Conservation (phyloP, 345 rosid genomes). For the Syzygium aromaticum region DNA sequence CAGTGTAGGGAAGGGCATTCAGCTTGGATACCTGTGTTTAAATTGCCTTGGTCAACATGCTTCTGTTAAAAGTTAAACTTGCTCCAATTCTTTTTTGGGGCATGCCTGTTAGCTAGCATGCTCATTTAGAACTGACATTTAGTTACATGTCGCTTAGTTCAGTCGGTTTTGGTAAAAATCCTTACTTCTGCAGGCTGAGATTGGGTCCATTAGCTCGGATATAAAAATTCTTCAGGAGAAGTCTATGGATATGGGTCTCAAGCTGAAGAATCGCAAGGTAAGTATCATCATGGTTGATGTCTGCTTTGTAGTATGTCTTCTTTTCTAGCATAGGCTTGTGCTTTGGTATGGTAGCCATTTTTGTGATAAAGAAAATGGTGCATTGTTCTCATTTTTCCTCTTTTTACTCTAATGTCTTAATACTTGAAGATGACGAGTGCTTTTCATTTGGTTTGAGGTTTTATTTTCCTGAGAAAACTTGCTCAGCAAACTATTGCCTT, state of each 20-base stretch:
- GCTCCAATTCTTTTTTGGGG: not conserved
- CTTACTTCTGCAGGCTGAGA: slow-evolving; percentile 52
- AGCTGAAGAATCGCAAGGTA: slow-evolving; percentile 98
- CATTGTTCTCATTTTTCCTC: not conserved
- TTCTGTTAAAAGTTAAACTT: not conserved
- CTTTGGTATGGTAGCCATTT: not conserved
- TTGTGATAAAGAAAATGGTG: not conserved
- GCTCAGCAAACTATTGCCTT: not conserved
- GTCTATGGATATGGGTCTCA: slow-evolving; percentile 99
- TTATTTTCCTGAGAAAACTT: not conserved
- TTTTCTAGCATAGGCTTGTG: not conserved
- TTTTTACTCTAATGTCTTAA: not conserved
- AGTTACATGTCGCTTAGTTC: not conserved
- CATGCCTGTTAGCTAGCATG: not conserved
- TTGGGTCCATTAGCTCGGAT: slow-evolving; percentile 97
- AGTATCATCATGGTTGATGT: not conserved
- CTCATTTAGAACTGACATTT: not conserved
- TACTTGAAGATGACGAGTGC: not conserved
- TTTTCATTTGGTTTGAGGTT: not conserved
- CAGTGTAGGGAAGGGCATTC: not conserved
- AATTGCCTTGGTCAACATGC: not conserved
- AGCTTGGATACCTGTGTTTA: not conserved
- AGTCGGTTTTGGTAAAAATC: not conserved
- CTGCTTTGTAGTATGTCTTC: not conserved
- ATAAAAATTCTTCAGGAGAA: slow-evolving; percentile 95